These are phyloP conservation scores for Wickerhamia fluorescens DNA, from an alignment of 805 yeast genomes.

Conservation along the genomic window DNA sequence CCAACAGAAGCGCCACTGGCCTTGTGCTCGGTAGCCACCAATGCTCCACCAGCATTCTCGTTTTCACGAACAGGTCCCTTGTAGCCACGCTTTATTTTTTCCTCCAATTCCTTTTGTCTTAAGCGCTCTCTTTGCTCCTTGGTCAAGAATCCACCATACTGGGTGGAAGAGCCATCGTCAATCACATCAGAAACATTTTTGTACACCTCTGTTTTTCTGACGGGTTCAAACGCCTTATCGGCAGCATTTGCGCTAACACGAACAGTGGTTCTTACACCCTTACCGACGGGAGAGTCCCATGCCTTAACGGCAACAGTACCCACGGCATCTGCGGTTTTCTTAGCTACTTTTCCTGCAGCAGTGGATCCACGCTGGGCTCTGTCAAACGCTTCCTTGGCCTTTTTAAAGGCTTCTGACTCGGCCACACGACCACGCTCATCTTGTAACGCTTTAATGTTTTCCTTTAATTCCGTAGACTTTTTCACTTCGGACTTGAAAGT, in stretches of 20 bases:
- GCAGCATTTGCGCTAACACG: slow-evolving; percentile 73
- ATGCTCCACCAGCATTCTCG: slow-evolving; percentile 74
- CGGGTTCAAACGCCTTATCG: slow-evolving; percentile 90
- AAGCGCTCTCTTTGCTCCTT: slow-evolving; percentile 74
- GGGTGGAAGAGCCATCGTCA: slow-evolving; percentile 82
- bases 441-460: slow-evolving; percentile 87
- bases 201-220: slow-evolving; percentile 81
- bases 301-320: slow-evolving; percentile 86
- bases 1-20: slow-evolving; percentile 62
- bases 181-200: slow-evolving; percentile 83
- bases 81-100: slow-evolving; percentile 52
- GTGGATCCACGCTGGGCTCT: slow-evolving; percentile 68
- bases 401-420: slow-evolving; percentile 88
- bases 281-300: slow-evolving; percentile 94
- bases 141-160: slow-evolving; percentile 88
- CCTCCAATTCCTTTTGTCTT: slow-evolving; percentile 46
- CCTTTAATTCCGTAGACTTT: slow-evolving; percentile 82
- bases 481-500: slow-evolving; percentile 89
- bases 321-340: slow-evolving; percentile 88
- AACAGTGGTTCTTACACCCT: slow-evolving; percentile 83
- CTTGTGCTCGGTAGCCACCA: slow-evolving; percentile 77
- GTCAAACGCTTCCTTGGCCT: slow-evolving; percentile 88
- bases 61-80: slow-evolving; percentile 67
- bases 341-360: slow-evolving; percentile 65
- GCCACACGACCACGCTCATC: slow-evolving; percentile 94